phyloP scores from a whole-genome alignment of 768 basidiomycete genomes.

The Pleurotus cornucopiae region DNA sequence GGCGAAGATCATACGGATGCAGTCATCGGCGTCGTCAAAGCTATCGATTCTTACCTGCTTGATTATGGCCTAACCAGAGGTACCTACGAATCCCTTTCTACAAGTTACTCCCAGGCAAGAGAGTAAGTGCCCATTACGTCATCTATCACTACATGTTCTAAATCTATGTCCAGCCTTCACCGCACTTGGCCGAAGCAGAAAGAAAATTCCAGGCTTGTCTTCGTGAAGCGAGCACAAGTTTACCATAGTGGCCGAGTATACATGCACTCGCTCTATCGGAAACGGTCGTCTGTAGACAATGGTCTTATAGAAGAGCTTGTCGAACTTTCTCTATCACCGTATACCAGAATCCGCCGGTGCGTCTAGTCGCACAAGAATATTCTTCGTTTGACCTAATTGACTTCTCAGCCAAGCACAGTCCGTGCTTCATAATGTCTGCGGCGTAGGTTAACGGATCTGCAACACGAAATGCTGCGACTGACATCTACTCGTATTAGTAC shows the following conservation, averaged over 20 bases:
- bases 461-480: not conserved
- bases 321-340: constrained; percentile 75
- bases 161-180: constrained; percentile 40
- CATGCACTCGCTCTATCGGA: constrained; percentile 72
- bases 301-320: constrained; percentile 60
- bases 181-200: constrained; percentile 70
- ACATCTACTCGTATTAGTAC: constrained; percentile 35
- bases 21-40: constrained; percentile 65
- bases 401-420: constrained; percentile 59
- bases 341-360: constrained; percentile 73
- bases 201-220: constrained; percentile 69
- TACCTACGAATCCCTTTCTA: constrained; percentile 62
- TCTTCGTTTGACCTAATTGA: not conserved
- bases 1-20: constrained; percentile 87
- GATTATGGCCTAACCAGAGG: constrained; percentile 61
- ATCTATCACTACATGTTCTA: constrained; percentile 5
- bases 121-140: constrained; percentile 38
- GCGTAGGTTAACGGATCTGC: constrained; percentile 37
- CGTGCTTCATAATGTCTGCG: constrained; percentile 58
- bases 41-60: constrained; percentile 72
- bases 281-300: constrained; percentile 73
- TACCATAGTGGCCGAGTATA: constrained; percentile 76
- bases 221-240: constrained; percentile 73
- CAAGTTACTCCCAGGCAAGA: constrained; percentile 57
- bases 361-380: constrained; percentile 11